Evolutionary conservation across 2,329 filamentous ascomycete species (phyloP).

Genomic region (Fusarium sp.): DNA sequence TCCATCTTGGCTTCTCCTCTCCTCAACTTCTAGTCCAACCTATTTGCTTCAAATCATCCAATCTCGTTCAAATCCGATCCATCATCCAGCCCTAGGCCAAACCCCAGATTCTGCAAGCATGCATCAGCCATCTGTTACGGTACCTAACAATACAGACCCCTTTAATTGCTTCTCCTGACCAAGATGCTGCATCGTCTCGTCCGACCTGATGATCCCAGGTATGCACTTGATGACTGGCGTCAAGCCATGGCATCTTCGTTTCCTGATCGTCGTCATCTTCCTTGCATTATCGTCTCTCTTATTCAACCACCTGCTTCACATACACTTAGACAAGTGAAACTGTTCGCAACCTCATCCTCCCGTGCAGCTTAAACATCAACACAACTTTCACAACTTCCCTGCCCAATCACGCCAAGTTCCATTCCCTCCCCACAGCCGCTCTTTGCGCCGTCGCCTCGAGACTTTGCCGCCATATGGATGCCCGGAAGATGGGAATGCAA

Average conservation of each 20-base stretch:
- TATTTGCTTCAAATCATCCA: not conserved
- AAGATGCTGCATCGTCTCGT: not conserved
- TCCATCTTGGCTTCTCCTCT: not conserved
- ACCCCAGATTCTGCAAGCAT: constrained; percentile 1
- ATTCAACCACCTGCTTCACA: not conserved
- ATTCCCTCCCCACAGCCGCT: constrained; percentile 31
- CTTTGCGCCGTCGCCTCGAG: constrained; percentile 37
- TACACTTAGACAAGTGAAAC: constrained; percentile 1
- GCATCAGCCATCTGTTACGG: not conserved
- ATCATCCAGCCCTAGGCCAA: not conserved
- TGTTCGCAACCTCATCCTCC: not conserved
- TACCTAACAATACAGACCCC: not conserved
- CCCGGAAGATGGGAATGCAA: constrained; percentile 31
- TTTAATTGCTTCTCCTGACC: not conserved
- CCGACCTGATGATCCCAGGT: not conserved
- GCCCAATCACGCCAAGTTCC: constrained; percentile 22
- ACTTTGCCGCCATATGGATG: constrained; percentile 31
- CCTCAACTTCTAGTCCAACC: not conserved
- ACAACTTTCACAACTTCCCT: constrained; percentile 1
- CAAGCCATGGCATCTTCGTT: not conserved
- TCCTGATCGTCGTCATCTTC: not conserved
- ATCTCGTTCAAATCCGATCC: not conserved
- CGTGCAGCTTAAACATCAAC: not conserved
- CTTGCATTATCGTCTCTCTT: constrained; percentile 1
- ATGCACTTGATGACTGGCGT: constrained; percentile 1